Evolutionary conservation across 78 protist genomes (phyloP).

Genomic region (Speleostelium caveatum): DNA sequence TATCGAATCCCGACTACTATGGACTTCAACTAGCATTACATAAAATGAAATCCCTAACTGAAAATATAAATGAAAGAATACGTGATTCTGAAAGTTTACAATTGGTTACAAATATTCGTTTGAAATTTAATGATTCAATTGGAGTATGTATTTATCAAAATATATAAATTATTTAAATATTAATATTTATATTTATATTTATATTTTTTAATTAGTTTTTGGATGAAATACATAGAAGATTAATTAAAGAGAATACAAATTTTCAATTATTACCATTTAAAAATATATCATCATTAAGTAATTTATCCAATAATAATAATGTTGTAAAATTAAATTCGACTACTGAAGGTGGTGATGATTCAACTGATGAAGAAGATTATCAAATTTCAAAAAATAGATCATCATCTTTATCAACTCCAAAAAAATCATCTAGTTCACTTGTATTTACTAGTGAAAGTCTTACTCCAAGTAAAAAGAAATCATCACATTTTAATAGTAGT

Average conservation of each 20-base stretch:
- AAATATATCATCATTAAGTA: slow-evolving; percentile 9
- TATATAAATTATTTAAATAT: background rate
- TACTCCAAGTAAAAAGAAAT: background rate
- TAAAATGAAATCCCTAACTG: slow-evolving; percentile 31
- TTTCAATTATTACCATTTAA: slow-evolving; percentile 67
- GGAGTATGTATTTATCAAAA: slow-evolving; percentile 45
- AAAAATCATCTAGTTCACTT: background rate
- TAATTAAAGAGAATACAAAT: slow-evolving; percentile 39
- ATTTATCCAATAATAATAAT: slow-evolving; percentile 1
- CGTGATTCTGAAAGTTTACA: slow-evolving; percentile 51
- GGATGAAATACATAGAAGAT: slow-evolving; percentile 56
- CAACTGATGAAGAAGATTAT: background rate
- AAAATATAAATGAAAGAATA: slow-evolving; percentile 41
- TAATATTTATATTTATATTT: background rate
- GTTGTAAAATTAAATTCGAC: background rate
- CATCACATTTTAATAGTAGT: background rate
- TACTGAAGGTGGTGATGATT: slow-evolving; percentile 6
- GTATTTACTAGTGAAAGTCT: background rate
- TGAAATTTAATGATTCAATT: slow-evolving; percentile 66
- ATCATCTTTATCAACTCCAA: background rate
- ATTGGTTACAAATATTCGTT: slow-evolving; percentile 53
- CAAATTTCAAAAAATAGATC: background rate
- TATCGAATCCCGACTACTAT: slow-evolving; percentile 46
- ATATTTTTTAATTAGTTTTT: slow-evolving; percentile 14
- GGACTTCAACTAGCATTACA: background rate